Base-by-base conservation (phyloP, 306 rosid species). In the Citrullus colocynthis region DNA sequence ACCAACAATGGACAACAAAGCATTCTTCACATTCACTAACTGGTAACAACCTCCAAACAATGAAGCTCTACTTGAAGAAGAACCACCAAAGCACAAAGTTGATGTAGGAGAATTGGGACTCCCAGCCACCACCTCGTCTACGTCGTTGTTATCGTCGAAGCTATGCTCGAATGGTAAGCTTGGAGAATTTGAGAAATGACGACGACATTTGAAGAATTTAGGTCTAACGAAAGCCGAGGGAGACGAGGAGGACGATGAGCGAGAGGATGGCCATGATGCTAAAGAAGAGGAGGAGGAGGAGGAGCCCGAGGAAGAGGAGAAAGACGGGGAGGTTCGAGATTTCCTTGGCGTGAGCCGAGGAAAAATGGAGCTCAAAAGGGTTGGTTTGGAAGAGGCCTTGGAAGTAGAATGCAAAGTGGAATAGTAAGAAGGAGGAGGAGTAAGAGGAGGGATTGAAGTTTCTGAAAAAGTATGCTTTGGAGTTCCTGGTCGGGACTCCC, bases 401-500 rank as follows among this genome's bases (percentile, higher is more conserved):
- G 80, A 74, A 36, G 13, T 7, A 17, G 76, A 37, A 30, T 52
- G 21, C 11, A 75, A 28, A 18, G 69, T 30, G 61, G 78, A 63
- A 67, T 81, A 79, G 62, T 64, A 82, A 36, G 92, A 84, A 24
- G 91, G 91, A 7, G 91, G 91, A 28, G 88, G 90, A 2, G 92
- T 83, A 20, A 86, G 87, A 13, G 88, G 90, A 72, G 92, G 90
- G 12, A 84, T 60, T 10, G 88, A 60, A 6, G 48, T 42, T 0
- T 81, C 60, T 4, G 85, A 82, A 44, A 74, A 57, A 7, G 82
- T 15, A 84, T 88, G 90, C 48, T 88, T 88, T 2, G 92, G 92
- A 6, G 92, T 88, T 3, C 92, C 92, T 2, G 92, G 92, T 42
- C 77, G 87, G 5, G 92, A 86, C 77, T 88, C 92, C 92, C 92